Evolutionary conservation across 1,139 yeast genomes (phyloP).

Genomic region (Taphrina communis): DNA sequence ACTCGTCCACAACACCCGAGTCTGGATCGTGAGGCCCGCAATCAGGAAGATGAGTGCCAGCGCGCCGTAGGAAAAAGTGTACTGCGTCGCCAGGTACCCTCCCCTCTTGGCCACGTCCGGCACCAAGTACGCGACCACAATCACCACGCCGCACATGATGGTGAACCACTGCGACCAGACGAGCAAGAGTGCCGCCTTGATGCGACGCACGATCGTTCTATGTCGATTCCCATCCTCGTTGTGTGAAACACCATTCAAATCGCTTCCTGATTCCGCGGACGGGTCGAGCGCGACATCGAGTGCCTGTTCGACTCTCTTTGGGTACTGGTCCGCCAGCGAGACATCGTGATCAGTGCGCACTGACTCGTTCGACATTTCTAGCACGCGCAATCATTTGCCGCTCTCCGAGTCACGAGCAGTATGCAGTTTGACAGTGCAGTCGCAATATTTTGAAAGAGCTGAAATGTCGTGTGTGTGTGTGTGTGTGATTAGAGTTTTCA

Average conservation of each 20-base stretch:
- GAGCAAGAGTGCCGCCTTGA: neutral
- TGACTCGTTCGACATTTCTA: neutral
- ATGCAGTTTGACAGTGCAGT: no score
- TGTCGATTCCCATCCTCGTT: neutral
- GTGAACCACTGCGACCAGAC: slow-evolving; percentile 65
- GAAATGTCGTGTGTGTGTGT: neutral
- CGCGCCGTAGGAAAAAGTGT: slow-evolving; percentile 81
- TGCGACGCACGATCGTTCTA: neutral
- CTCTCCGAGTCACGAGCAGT: neutral
- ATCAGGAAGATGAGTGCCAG: slow-evolving; percentile 83
- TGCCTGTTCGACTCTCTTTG: neutral
- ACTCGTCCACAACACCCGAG: slow-evolving; percentile 65
- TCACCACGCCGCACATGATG: slow-evolving; percentile 68
- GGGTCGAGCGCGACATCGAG: neutral
- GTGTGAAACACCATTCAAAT: no score
- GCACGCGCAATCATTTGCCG: neutral
- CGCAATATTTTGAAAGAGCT: neutral
- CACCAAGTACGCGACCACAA: slow-evolving; percentile 75
- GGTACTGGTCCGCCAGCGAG: neutral
- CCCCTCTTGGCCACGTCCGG: slow-evolving; percentile 85
- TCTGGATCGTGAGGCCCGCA: slow-evolving; percentile 77
- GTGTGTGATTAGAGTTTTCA: no score
- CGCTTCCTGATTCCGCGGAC: neutral
- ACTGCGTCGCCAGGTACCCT: slow-evolving; percentile 75
- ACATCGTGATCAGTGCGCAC: neutral